Evolutionary conservation across 1,284 basidiomycete genomes (phyloP).

Genomic region (Cutaneotrichosporon cavernicola): DNA sequence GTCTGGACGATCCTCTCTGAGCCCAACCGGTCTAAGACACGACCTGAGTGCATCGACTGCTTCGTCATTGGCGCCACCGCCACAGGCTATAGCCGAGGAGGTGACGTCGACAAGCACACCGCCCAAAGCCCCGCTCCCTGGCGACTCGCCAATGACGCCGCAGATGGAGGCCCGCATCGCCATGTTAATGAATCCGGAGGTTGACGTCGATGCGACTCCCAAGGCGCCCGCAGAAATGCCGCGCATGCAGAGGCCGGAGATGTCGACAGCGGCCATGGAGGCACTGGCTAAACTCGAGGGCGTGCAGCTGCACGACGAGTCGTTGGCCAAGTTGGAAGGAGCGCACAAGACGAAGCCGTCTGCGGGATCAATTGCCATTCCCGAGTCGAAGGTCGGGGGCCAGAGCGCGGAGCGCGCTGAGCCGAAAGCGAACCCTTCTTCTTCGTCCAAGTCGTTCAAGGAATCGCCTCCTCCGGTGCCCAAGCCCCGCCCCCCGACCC

Average conservation of each 20-base stretch:
- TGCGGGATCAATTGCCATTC: background rate
- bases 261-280: slow-evolving; percentile 4
- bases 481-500: slow-evolving; percentile 4
- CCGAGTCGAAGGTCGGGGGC: background rate
- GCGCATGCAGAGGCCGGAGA: background rate
- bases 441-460: background rate
- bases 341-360: background rate
- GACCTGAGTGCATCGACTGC: background rate
- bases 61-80: background rate
- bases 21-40: background rate
- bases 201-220: background rate
- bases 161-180: slow-evolving; percentile 9
- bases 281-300: slow-evolving; percentile 8
- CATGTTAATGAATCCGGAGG: background rate
- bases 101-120: background rate
- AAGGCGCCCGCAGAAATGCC: background rate
- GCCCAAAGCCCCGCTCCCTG: background rate
- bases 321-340: slow-evolving; percentile 8
- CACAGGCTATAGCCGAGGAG: background rate
- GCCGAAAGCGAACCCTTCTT: background rate
- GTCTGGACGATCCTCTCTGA: background rate
- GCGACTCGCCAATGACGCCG: slow-evolving; percentile 7
- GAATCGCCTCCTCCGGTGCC: background rate
- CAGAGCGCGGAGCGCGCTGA: background rate
- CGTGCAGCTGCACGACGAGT: slow-evolving; percentile 7